Conservation (phyloP, 1,284 basidiomycete species). For the Puccinia horiana region DNA sequence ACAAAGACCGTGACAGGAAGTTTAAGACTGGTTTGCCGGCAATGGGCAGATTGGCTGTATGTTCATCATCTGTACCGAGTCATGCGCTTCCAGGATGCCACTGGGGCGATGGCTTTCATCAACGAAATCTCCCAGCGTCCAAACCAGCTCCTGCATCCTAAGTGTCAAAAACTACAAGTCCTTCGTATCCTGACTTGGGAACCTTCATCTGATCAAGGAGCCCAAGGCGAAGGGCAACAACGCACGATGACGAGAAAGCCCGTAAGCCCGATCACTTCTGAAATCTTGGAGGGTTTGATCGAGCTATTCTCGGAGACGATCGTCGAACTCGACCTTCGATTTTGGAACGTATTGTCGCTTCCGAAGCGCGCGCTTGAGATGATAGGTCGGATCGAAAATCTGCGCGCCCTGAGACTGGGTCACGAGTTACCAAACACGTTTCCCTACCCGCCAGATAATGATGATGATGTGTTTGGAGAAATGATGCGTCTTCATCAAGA, state of each 20-base stretch:
- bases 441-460: neutral
- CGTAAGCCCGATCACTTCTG: neutral
- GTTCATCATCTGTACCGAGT: neutral
- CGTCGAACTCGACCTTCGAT: slow-evolving; percentile 21
- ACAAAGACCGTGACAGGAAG: neutral
- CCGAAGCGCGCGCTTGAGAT: neutral
- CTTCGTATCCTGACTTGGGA: neutral
- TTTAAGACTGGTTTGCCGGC: slow-evolving; percentile 24
- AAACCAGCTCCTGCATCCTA: neutral
- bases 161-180: slow-evolving; percentile 7
- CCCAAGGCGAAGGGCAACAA: no score
- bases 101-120: slow-evolving; percentile 1
- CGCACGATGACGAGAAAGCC: neutral
- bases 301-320: slow-evolving; percentile 20
- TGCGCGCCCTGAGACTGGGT: slow-evolving; percentile 10
- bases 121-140: neutral
- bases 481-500: neutral
- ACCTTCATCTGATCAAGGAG: neutral
- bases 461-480: neutral
- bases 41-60: slow-evolving; percentile 30
- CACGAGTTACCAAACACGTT: neutral
- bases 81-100: neutral
- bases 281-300: slow-evolving; percentile 4
- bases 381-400: slow-evolving; percentile 13
- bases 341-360: slow-evolving; percentile 10